phyloP scores from a whole-genome alignment of 805 yeast genomes.

The Yarrowia sp. region DNA sequence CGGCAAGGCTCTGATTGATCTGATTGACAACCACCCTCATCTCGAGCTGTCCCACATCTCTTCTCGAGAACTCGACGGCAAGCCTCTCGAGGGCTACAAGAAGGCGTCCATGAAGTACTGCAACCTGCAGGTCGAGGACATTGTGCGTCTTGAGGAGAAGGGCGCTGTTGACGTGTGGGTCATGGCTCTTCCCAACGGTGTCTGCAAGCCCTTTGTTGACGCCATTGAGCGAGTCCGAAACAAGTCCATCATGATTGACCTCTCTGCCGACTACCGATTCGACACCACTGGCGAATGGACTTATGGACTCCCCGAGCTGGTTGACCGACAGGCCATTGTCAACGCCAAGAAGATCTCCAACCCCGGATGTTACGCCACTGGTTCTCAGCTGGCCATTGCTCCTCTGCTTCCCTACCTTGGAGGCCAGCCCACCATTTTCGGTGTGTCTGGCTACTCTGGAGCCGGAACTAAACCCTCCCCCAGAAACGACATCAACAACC shows the following conservation, averaged over 20 bases:
- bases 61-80: slow-evolving; percentile 90
- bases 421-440: slow-evolving; percentile 83
- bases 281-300: slow-evolving; percentile 86
- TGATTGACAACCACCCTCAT: slow-evolving; percentile 84
- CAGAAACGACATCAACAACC: slow-evolving; percentile 76
- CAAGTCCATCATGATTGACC: slow-evolving; percentile 78
- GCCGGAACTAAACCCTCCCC: slow-evolving; percentile 99
- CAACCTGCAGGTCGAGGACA: slow-evolving; percentile 84
- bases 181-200: slow-evolving; percentile 98
- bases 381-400: slow-evolving; percentile 87
- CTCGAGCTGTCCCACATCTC: slow-evolving; percentile 90
- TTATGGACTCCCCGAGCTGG: slow-evolving; percentile 92
- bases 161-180: slow-evolving; percentile 94
- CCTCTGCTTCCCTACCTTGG: slow-evolving; percentile 61
- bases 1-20: slow-evolving; percentile 85
- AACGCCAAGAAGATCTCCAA: slow-evolving; percentile 80
- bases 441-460: slow-evolving; percentile 98
- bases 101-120: slow-evolving; percentile 78
- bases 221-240: slow-evolving; percentile 38
- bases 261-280: slow-evolving; percentile 95
- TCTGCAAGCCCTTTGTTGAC: slow-evolving; percentile 60
- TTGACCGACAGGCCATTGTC: slow-evolving; percentile 61
- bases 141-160: slow-evolving; percentile 68
- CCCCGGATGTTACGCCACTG: slow-evolving; percentile 99
- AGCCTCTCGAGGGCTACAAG: slow-evolving; percentile 80